Conservation (phyloP, 805 yeast genomes). For the Myxozyma kluyveri region DNA sequence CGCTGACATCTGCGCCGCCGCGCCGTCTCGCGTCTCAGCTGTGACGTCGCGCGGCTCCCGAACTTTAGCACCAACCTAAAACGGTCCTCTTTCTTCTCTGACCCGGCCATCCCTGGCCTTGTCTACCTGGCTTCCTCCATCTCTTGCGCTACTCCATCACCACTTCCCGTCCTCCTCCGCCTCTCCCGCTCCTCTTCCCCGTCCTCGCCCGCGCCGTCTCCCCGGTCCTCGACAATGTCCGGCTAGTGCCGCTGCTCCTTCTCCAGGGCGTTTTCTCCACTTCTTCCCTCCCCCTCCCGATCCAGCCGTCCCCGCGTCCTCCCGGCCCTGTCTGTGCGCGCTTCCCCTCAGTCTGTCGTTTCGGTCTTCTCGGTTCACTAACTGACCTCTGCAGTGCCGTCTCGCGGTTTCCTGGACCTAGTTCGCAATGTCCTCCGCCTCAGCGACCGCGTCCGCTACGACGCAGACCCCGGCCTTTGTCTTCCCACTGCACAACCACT, state of each 20-base stretch:
- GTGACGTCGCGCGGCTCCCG: too few species aligned
- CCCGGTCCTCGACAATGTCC: background rate
- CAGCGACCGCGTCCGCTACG: background rate
- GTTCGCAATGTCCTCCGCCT: background rate
- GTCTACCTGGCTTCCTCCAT: too few species aligned
- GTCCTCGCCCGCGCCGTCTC: background rate
- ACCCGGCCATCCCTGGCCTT: too few species aligned
- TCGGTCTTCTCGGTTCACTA: background rate
- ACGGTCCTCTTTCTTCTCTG: too few species aligned
- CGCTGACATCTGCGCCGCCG: too few species aligned
- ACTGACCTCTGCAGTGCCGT: background rate
- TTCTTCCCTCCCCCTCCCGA: conserved; percentile 1
- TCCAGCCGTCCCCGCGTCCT: background rate
- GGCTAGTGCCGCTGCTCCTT: background rate
- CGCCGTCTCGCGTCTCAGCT: too few species aligned
- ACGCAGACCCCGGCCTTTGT: conserved; percentile 11
- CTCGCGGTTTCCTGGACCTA: background rate
- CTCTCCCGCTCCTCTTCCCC: conserved; percentile 1
- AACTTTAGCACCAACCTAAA: too few species aligned
- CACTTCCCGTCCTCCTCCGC: background rate
- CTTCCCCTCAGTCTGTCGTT: background rate
- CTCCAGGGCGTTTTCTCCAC: background rate
- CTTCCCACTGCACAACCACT: conserved; percentile 14
- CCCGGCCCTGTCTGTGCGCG: background rate
- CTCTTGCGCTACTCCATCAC: too few species aligned